A percentile compares a stretch with the other conserved stretches of the same genome.
Evolutionary conservation across 164 flowering plant genomes (phyloP).

Genomic region (Echeveria elegans): DNA sequence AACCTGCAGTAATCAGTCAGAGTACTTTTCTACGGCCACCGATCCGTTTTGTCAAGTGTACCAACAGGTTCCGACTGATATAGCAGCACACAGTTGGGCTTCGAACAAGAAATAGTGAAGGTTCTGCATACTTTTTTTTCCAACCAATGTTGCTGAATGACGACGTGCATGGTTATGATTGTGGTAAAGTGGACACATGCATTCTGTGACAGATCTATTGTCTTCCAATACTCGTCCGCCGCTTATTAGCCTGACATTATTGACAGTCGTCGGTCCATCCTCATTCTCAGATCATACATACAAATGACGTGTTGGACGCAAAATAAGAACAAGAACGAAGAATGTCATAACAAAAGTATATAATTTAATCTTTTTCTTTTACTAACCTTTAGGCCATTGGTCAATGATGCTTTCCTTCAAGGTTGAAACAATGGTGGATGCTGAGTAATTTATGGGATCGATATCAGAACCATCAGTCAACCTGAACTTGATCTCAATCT

Average conservation of each 20-base stretch:
- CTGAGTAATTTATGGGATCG: background rate
- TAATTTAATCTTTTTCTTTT: background rate
- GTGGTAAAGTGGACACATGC: conserved; percentile 34
- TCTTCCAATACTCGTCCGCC: conserved; percentile 41
- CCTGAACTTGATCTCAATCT: conserved; percentile 10
- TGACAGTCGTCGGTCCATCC: conserved; percentile 29
- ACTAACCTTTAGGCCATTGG: conserved; percentile 3
- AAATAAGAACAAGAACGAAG: background rate
- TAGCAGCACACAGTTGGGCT: background rate
- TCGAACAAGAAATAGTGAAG: background rate
- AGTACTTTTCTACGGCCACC: background rate
- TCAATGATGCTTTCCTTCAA: conserved; percentile 4
- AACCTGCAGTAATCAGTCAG: background rate
- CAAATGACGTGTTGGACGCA: background rate
- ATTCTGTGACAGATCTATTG: conserved; percentile 35
- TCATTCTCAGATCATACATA: conserved; percentile 17
- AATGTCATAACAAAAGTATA: background rate
- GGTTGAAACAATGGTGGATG: background rate
- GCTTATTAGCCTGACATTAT: conserved; percentile 36
- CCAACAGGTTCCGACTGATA: background rate
- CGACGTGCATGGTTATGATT: conserved; percentile 44
- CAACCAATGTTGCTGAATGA: conserved; percentile 37
- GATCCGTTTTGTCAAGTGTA: background rate
- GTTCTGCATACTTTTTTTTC: conserved; percentile 12
- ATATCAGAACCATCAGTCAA: conserved; percentile 1